Percentiles rank a stretch among this genome's conserved stretches.
These are phyloP conservation scores for Ogataea nitratoaversa DNA, from an alignment of 805 yeast genomes.

Conservation along the genomic window DNA sequence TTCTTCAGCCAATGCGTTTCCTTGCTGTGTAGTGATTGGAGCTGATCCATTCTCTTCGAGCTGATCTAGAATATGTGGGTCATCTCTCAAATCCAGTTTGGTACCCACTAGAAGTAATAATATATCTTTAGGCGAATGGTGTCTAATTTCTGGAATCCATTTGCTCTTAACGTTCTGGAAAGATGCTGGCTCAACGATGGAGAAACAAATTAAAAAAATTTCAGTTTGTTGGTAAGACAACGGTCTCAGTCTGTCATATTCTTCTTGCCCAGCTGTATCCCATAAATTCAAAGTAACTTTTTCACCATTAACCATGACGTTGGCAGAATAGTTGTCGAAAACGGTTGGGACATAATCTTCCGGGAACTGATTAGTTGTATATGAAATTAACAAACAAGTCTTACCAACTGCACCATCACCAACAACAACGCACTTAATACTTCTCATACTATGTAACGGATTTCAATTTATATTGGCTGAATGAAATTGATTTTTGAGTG, in stretches of 20 bases:
- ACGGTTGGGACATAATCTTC: slow-evolving; percentile 93
- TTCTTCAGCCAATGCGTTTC: slow-evolving; percentile 61
- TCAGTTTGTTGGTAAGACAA: slow-evolving; percentile 90
- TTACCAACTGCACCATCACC: slow-evolving; percentile 98
- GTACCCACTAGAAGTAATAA: slow-evolving; percentile 79
- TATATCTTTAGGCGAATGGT: slow-evolving; percentile 71
- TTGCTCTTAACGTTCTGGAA: slow-evolving; percentile 77
- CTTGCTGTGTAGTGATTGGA: slow-evolving; percentile 63
- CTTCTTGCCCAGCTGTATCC: slow-evolving; percentile 97
- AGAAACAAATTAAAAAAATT: slow-evolving; percentile 80
- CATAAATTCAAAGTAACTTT: slow-evolving; percentile 82
- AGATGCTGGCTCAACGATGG: slow-evolving; percentile 75
- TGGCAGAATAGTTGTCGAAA: slow-evolving; percentile 87
- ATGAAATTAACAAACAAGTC: slow-evolving; percentile 81
- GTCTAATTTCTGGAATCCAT: slow-evolving; percentile 83
- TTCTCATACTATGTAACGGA: slow-evolving; percentile 13
- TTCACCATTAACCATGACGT: slow-evolving; percentile 76
- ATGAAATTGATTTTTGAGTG: no score
- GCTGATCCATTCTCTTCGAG: slow-evolving; percentile 56
- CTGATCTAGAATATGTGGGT: slow-evolving; percentile 67
- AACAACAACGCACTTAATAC: slow-evolving; percentile 84
- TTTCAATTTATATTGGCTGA: no score
- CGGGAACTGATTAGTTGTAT: slow-evolving; percentile 90
- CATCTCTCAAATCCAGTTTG: slow-evolving; percentile 82
- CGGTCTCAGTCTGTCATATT: slow-evolving; percentile 85